These are phyloP conservation scores for Irpex rosettiformis DNA, from an alignment of 1,284 basidiomycete genomes.

Conservation along the genomic window DNA sequence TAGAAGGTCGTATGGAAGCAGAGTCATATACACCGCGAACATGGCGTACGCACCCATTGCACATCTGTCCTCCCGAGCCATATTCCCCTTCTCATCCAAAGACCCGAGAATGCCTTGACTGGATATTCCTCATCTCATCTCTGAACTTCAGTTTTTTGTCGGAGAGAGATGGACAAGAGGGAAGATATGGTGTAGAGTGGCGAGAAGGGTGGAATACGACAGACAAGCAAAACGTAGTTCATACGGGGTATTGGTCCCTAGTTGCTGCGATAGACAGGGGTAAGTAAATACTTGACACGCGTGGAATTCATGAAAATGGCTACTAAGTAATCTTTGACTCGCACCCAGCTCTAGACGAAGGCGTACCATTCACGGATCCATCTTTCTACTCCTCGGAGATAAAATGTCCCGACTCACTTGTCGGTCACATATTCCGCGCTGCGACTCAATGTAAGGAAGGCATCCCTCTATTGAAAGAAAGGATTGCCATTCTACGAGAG, in stretches of 20 bases:
- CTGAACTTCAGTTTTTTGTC: slow-evolving; percentile 90
- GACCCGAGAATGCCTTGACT: slow-evolving; percentile 61
- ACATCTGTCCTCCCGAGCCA: slow-evolving; percentile 64
- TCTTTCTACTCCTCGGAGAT: slow-evolving; percentile 66
- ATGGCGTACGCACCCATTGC: slow-evolving; percentile 75
- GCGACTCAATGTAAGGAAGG: slow-evolving; percentile 52
- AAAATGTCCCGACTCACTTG: slow-evolving; percentile 61
- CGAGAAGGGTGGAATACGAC: slow-evolving; percentile 55
- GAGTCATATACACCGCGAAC: slow-evolving; percentile 72
- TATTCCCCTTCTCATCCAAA: slow-evolving; percentile 48
- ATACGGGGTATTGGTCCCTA: slow-evolving; percentile 81
- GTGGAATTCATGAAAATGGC: too few relatives aligned
- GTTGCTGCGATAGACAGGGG: slow-evolving; percentile 76
- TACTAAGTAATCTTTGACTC: too few relatives aligned
- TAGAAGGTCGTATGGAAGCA: slow-evolving; percentile 49
- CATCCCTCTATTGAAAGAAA: slow-evolving; percentile 64
- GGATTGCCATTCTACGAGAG: slow-evolving; percentile 70
- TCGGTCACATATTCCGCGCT: slow-evolving; percentile 64
- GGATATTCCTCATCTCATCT: slow-evolving; percentile 82
- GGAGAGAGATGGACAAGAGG: slow-evolving; percentile 48
- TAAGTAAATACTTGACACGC: slow-evolving; percentile 27
- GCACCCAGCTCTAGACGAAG: slow-evolving; percentile 60
- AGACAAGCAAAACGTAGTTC: slow-evolving; percentile 38
- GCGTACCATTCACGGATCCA: slow-evolving; percentile 73
- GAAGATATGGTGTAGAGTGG: slow-evolving; percentile 76